Conservation (phyloP, 176 grass and related monocot genomes). For the barley (Hordeum vulgare) region MorexV3_pseudomolecules_assembly NC_058523.1:142410515-142411014, state of each 20-base stretch:
- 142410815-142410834: slow-evolving; percentile 17
- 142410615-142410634: no score
- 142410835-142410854: not conserved
- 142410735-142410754: slow-evolving; percentile 57
- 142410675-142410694: slow-evolving; percentile 55
- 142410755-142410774: not conserved
- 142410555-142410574: not conserved
- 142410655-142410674: slow-evolving; percentile 45
- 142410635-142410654: no score
- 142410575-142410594: no score
- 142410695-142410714: slow-evolving; percentile 41
- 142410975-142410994: no score
- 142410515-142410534: not conserved
- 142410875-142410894: slow-evolving; percentile 30
- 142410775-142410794: no score
- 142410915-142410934: not conserved
- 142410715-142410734: slow-evolving; percentile 39
- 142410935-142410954: no score
- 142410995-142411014: no score
- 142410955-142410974: no score
- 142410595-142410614: no score
- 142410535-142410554: not conserved
- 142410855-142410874: slow-evolving; percentile 41
- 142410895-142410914: slow-evolving; percentile 50
- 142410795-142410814: not conserved